Conservation (phyloP, 139 green algal genomes). For the Edaphochlamys debaryana region DNA sequence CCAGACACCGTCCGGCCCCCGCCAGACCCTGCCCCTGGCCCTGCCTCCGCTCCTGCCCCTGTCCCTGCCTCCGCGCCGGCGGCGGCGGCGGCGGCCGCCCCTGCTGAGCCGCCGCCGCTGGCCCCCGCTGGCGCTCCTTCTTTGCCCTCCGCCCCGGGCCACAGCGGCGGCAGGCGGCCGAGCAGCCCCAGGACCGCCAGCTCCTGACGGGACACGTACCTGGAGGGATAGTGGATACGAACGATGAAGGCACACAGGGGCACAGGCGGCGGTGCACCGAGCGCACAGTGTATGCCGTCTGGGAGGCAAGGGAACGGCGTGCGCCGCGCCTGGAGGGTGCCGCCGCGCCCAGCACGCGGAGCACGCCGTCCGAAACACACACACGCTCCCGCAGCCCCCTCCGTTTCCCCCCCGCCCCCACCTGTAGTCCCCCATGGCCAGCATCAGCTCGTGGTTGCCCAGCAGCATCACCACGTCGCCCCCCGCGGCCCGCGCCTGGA, state of each 20-base stretch:
- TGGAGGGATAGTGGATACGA: too few relatives aligned
- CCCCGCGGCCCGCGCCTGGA: slow-evolving; percentile 11
- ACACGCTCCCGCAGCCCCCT: too few relatives aligned
- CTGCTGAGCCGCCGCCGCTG: not conserved
- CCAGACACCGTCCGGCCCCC: too few relatives aligned
- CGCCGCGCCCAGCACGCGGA: too few relatives aligned
- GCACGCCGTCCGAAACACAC: not conserved
- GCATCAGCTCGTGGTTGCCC: slow-evolving; percentile 59
- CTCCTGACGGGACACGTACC: slow-evolving; percentile 9
- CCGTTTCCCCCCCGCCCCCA: not conserved
- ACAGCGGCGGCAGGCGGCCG: not conserved
- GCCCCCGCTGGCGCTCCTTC: not conserved
- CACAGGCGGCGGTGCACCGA: too few relatives aligned
- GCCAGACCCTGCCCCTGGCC: too few relatives aligned
- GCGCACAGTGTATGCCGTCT: too few relatives aligned
- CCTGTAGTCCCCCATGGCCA: too few relatives aligned
- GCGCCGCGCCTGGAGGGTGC: too few relatives aligned
- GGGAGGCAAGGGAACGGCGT: too few relatives aligned
- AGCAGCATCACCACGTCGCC: slow-evolving; percentile 45
- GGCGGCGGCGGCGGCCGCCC: not conserved
- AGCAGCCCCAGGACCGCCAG: not conserved
- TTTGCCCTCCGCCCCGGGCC: not conserved
- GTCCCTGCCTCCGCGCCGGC: not conserved
- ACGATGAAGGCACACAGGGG: too few relatives aligned
- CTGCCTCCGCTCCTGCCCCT: not conserved